Evolutionary conservation across 352 stramenopile genomes (phyloP).

Genomic region (Phytophthora pistaciae): DNA sequence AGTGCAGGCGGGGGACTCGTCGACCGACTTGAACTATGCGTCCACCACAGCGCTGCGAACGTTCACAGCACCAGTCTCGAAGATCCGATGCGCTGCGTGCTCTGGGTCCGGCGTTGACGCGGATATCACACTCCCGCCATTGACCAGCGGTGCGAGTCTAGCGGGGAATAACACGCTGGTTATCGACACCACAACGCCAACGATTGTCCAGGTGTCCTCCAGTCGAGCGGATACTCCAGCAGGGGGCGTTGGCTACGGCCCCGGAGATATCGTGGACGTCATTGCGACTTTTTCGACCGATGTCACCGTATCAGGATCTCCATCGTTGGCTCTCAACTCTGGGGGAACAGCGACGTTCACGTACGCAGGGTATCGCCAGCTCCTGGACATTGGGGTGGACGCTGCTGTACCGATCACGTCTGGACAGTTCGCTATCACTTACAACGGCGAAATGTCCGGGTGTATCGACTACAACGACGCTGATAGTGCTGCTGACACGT

Average conservation of each 20-base stretch:
- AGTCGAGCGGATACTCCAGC: constrained; percentile 40
- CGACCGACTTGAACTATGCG: constrained; percentile 61
- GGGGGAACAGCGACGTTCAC: constrained; percentile 59
- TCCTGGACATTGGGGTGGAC: constrained; percentile 74
- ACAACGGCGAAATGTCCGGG: constrained; percentile 40
- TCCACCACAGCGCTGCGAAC: constrained; percentile 52
- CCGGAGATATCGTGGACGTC: constrained; percentile 78
- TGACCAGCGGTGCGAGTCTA: constrained; percentile 42
- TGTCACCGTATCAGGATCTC: constrained; percentile 53
- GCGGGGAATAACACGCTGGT: constrained; percentile 36
- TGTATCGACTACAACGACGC: constrained; percentile 71
- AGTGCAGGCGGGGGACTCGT: constrained; percentile 51
- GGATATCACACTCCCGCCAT: constrained; percentile 46
- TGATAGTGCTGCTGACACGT: constrained; percentile 44
- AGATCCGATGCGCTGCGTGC: constrained; percentile 34
- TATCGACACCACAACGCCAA: constrained; percentile 50
- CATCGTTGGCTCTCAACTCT: constrained; percentile 59
- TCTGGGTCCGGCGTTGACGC: constrained; percentile 40
- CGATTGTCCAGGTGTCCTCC: constrained; percentile 56
- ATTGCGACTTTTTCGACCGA: constrained; percentile 70
- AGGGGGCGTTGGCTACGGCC: constrained; percentile 54
- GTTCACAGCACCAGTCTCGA: constrained; percentile 28
- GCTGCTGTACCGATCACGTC: constrained; percentile 59
- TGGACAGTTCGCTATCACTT: constrained; percentile 70
- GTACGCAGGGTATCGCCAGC: constrained; percentile 60